These are phyloP conservation scores for Synchytrium microbalum DNA, from an alignment of 371 early-diverging fungal genomes.

Conservation along the genomic window DNA sequence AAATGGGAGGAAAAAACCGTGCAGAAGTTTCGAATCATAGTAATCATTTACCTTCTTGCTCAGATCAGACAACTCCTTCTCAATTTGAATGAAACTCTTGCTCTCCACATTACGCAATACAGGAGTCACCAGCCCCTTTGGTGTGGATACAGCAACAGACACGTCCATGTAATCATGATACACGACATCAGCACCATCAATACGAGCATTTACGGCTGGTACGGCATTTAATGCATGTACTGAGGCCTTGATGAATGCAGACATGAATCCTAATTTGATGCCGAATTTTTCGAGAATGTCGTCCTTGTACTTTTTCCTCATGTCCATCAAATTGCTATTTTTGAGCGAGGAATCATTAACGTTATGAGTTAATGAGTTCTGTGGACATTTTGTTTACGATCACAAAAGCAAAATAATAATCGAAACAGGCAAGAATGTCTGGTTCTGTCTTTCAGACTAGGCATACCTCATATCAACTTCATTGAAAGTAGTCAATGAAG, in stretches of 20 bases:
- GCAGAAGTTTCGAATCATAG: conserved; percentile 15
- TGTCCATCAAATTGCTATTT: conserved; percentile 66
- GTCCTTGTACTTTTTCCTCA: conserved; percentile 91
- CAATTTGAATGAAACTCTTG: conserved; percentile 78
- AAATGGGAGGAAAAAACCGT: not conserved
- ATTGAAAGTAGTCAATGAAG: conserved; percentile 96
- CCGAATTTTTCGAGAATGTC: conserved; percentile 86
- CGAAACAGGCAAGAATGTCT: not conserved
- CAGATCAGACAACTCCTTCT: conserved; percentile 80
- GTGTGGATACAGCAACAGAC: conserved; percentile 94
- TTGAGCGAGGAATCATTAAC: not conserved
- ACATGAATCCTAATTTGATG: conserved; percentile 97
- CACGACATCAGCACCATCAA: conserved; percentile 79
- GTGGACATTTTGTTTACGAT: not conserved
- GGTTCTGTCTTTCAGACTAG: conserved; percentile 1
- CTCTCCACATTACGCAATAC: conserved; percentile 86
- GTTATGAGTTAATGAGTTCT: not conserved
- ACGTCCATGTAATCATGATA: conserved; percentile 93
- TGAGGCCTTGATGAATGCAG: conserved; percentile 89
- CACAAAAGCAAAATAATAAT: not conserved
- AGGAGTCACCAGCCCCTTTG: conserved; percentile 96
- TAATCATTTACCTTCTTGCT: conserved; percentile 62
- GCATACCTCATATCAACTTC: conserved; percentile 87
- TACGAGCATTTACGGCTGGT: conserved; percentile 89
- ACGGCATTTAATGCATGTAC: conserved; percentile 73